Conservation (phyloP, 148 eudicot species). For the Suaeda aralocaspica region DNA sequence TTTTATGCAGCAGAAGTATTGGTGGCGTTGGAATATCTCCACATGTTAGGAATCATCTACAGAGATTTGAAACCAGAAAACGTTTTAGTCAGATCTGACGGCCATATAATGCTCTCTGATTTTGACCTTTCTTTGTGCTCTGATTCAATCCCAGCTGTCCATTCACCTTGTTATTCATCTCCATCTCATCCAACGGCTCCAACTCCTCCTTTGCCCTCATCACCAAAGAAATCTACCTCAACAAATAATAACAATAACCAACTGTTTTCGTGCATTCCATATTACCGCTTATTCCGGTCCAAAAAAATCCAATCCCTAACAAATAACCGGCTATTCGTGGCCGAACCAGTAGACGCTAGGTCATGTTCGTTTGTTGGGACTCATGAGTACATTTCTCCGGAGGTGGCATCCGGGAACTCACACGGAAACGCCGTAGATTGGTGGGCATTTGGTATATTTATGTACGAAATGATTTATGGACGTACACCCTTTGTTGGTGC, state of each 20-base stretch:
- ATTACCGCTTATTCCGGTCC: constrained; percentile 60
- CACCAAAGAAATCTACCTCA: constrained; percentile 16
- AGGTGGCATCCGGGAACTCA: constrained; percentile 74
- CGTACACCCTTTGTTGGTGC: constrained; percentile 63
- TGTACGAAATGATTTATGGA: constrained; percentile 87
- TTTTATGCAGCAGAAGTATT: constrained; percentile 88
- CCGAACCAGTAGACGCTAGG: constrained; percentile 76
- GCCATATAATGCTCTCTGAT: constrained; percentile 91
- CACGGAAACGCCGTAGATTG: constrained; percentile 89
- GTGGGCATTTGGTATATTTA: constrained; percentile 83
- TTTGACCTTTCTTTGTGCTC: constrained; percentile 80
- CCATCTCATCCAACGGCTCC: constrained; percentile 19
- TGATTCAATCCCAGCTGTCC: constrained; percentile 70
- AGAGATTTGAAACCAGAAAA: constrained; percentile 94
- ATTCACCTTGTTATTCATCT: constrained; percentile 39
- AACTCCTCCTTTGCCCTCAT: constrained; percentile 19
- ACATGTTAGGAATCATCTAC: constrained; percentile 91
- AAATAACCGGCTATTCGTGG: constrained; percentile 52
- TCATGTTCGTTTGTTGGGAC: constrained; percentile 89
- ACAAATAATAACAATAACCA: constrained; percentile 15
- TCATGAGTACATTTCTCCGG: constrained; percentile 90
- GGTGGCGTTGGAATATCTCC: constrained; percentile 86
- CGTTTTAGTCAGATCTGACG: constrained; percentile 85
- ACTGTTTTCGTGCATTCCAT: constrained; percentile 53
- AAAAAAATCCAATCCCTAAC: constrained; percentile 57